Conservation (phyloP, 768 basidiomycete species). For the Steccherinum ochraceum region DNA sequence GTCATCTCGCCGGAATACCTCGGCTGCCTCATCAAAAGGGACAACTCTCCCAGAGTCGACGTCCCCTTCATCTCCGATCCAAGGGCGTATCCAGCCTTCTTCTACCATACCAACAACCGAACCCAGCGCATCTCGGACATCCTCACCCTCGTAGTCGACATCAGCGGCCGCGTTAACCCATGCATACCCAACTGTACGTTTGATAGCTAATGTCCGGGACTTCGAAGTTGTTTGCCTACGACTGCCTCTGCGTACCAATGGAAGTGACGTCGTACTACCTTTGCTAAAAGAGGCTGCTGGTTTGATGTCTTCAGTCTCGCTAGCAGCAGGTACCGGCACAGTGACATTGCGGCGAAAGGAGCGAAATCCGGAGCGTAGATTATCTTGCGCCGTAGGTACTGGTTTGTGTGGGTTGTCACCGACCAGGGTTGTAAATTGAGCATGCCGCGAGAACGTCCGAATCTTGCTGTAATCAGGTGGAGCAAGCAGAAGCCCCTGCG, state of each 20-base stretch:
- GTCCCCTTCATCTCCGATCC: constrained; percentile 21
- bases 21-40: constrained; percentile 49
- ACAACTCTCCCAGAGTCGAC: constrained; percentile 36
- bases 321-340: constrained; percentile 2
- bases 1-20: constrained; percentile 34
- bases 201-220: constrained; percentile 1
- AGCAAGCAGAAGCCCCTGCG: constrained; percentile 47
- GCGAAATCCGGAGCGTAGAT: constrained; percentile 67
- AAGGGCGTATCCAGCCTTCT: constrained; percentile 37
- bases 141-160: constrained; percentile 78
- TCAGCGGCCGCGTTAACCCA: constrained; percentile 81
- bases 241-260: neutral
- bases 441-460: constrained; percentile 3
- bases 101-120: constrained; percentile 33
- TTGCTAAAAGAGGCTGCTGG: neutral
- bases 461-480: constrained; percentile 23
- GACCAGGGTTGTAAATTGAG: constrained; percentile 76
- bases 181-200: constrained; percentile 59
- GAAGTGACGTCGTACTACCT: neutral
- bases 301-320: neutral
- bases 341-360: constrained; percentile 37
- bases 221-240: neutral
- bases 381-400: constrained; percentile 65
- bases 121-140: constrained; percentile 50
- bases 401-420: constrained; percentile 62